Evolutionary conservation across 345 rosid genomes (phyloP).

Genomic region (Schrenkiella parvula): DNA sequence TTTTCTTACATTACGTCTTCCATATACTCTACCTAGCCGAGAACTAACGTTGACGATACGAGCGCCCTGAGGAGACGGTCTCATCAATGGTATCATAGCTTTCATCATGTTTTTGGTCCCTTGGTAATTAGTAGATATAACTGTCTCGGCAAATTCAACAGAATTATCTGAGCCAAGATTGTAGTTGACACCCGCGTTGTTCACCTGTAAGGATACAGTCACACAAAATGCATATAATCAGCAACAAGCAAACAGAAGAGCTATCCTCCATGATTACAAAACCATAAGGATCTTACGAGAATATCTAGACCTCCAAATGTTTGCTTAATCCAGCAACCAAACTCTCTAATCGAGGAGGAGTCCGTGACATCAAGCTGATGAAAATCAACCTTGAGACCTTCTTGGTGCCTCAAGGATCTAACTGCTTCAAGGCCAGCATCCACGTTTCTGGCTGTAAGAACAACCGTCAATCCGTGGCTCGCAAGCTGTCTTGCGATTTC

Average conservation of each 20-base stretch:
- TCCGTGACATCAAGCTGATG: conserved; percentile 34
- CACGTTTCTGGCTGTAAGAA: conserved; percentile 69
- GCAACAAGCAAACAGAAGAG: neutral
- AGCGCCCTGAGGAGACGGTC: conserved; percentile 62
- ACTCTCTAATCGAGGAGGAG: conserved; percentile 2
- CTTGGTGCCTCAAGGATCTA: conserved; percentile 42
- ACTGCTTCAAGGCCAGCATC: conserved; percentile 67
- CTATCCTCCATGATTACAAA: neutral
- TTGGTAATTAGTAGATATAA: conserved; percentile 62
- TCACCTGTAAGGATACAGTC: conserved; percentile 52
- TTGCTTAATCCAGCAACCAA: conserved; percentile 32
- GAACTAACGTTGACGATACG: conserved; percentile 86
- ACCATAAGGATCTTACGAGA: conserved; percentile 21
- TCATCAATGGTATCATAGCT: conserved; percentile 84
- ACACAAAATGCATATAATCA: neutral
- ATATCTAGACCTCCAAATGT: conserved; percentile 34
- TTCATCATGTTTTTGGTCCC: conserved; percentile 71
- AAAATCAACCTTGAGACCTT: conserved; percentile 29
- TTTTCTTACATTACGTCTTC: conserved; percentile 73
- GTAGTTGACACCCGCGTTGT: conserved; percentile 90
- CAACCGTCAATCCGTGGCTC: conserved; percentile 62
- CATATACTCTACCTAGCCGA: conserved; percentile 68
- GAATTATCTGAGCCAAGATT: conserved; percentile 72
- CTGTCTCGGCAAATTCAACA: conserved; percentile 56
- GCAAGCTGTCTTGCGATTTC: conserved; percentile 85